phyloP scores from a whole-genome alignment of 495 filamentous ascomycete species.

The Podospora fimiseda region DNA sequence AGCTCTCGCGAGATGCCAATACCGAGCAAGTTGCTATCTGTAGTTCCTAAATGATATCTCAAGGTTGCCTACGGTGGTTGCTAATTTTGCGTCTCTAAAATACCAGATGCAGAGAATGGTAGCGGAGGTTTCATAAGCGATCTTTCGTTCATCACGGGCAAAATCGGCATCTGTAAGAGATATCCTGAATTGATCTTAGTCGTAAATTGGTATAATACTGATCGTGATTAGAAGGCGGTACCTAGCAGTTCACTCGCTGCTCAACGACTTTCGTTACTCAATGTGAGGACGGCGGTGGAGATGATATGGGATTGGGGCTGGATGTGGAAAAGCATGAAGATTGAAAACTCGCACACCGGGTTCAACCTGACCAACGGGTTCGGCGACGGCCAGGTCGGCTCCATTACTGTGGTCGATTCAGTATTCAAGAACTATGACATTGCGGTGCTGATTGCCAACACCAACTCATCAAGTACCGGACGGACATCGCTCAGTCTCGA shows the following conservation, averaged over 20 bases:
- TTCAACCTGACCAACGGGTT: constrained; percentile 66
- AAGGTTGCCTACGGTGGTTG: too few relatives aligned
- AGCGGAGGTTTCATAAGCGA: constrained; percentile 79
- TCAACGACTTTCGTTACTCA: too few relatives aligned
- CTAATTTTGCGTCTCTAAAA: too few relatives aligned
- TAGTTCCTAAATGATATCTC: too few relatives aligned
- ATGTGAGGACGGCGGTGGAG: constrained; percentile 78
- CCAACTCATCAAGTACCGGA: too few relatives aligned
- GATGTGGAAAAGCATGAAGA: constrained; percentile 66
- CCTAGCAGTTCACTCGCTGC: constrained; percentile 87
- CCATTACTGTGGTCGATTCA: constrained; percentile 70
- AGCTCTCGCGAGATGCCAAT: too few relatives aligned
- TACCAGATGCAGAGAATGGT: constrained; percentile 90
- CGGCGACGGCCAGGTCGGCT: constrained; percentile 55
- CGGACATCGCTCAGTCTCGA: too few relatives aligned
- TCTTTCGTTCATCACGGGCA: constrained; percentile 75
- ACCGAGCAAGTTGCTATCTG: too few relatives aligned
- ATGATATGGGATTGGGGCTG: constrained; percentile 92
- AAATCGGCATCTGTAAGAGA: constrained; percentile 54
- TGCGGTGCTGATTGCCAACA: too few relatives aligned
- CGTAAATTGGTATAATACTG: too few relatives aligned
- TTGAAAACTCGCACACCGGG: constrained; percentile 69
- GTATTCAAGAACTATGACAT: too few relatives aligned
- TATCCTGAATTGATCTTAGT: too few relatives aligned
- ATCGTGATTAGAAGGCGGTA: constrained; percentile 56